Percentiles rank a stretch among this genome's conserved stretches.
phyloP scores from a whole-genome alignment of 2,329 filamentous ascomycete genomes.

The Aureobasidium sp. region DNA sequence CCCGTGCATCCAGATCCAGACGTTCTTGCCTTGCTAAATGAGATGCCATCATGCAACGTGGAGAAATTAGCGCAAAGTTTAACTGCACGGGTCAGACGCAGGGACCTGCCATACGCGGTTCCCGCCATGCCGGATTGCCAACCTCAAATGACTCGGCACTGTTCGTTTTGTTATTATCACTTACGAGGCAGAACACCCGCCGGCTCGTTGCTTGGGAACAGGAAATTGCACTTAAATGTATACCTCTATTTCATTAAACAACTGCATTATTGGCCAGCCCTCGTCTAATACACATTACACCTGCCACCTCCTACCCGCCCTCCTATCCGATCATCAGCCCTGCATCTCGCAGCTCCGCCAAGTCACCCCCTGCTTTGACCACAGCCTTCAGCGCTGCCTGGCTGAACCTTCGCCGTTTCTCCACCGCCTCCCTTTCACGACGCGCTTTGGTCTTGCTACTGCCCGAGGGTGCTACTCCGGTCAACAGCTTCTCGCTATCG shows the following conservation, averaged over 20 bases:
- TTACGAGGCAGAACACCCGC: background rate
- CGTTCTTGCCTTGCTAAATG: background rate
- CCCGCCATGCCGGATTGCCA: background rate
- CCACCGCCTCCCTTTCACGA: constrained; percentile 76
- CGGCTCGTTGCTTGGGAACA: constrained; percentile 6
- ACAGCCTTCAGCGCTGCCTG: constrained; percentile 63
- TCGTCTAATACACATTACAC: background rate
- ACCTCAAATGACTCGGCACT: background rate
- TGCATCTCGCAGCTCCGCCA: constrained; percentile 34
- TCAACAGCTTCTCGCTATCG: constrained; percentile 72
- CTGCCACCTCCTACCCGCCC: background rate
- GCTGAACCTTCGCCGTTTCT: constrained; percentile 61
- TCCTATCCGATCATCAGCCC: constrained; percentile 25
- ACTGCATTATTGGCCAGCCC: background rate
- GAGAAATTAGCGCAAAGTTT: constrained; percentile 1
- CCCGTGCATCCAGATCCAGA: background rate
- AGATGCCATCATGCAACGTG: constrained; percentile 8
- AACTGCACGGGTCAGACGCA: constrained; percentile 1
- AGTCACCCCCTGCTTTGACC: constrained; percentile 60
- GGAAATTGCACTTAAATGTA: background rate
- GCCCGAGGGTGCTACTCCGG: constrained; percentile 83
- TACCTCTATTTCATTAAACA: constrained; percentile 1
- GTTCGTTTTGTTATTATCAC: background rate
- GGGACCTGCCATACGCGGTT: background rate
- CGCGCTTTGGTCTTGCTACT: constrained; percentile 92